Evolutionary conservation across 2,329 filamentous ascomycete genomes (phyloP), one percentile per base, ranked within the genome.

Genomic region (Lecanicillium sp.): DNA sequence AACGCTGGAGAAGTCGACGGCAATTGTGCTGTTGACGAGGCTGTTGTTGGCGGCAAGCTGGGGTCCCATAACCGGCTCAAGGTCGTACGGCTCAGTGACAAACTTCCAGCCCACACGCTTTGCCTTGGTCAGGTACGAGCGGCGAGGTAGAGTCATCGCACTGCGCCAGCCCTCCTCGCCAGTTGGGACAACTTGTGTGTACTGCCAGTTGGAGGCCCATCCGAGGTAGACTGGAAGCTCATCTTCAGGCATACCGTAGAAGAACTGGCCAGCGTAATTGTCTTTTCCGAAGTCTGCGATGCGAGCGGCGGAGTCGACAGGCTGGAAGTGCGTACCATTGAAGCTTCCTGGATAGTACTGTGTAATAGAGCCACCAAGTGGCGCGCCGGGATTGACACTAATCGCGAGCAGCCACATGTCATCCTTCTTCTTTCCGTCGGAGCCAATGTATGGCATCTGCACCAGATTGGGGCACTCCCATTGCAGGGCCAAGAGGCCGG

Each of bases 401-500:
- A 82, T 68, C 3, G 65, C 55, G 54, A 82, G 58, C 19, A 78
- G 63, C 62, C 61, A 71, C 54, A 58, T 55, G 14, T 59, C 54
- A 20, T 62, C 58, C 6, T 57, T 52, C 11, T 40, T 52, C 2
- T 56, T 35, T 0, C 62, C 62, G n/a, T 62, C 55, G 17, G 70
- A 62, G 37, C 71, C 66, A 3, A 63, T 45, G 51, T 67, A 53
- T 0, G 75, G 77, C 48, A 84, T 72, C 26, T 70, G 65, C 1
- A 84, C 70, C 30, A 84, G 60, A 53, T 83, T 84, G 0, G 81
- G 81, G 44, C 80, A 84, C 60, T 84, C 81, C 56, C 80, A 83
- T 55, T 82, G 77, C 1, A 72, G 55, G 5, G 74, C 80, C 3
- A 75, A 67, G 2, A 78, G 64, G 14, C 73, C 76, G 38, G 71